Conservation (phyloP, 805 yeast genomes). For the Kodamaea kaohsiungensis region DNA sequence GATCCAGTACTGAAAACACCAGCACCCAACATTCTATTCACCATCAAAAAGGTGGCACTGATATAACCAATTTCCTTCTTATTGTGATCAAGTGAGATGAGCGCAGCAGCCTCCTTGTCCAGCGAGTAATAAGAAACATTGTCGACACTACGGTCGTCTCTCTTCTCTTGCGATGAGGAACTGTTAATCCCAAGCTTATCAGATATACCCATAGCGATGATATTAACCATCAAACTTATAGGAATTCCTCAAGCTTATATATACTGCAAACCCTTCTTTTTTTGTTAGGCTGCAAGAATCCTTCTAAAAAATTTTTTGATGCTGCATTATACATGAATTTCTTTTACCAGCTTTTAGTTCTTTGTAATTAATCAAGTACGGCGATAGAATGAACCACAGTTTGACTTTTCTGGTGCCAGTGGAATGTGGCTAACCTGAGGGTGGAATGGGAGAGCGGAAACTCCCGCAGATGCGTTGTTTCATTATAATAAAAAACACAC, state of each 20-base stretch:
- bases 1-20: slow-evolving; percentile 73
- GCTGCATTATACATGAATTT: not conserved
- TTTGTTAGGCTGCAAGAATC: not conserved
- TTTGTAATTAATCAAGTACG: not conserved
- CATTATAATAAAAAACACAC: no score
- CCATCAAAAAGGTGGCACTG: slow-evolving; percentile 50
- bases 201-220: slow-evolving; percentile 10
- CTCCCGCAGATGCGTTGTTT: not conserved
- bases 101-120: slow-evolving; percentile 22
- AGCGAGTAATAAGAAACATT: slow-evolving; percentile 12
- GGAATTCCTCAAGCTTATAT: not conserved
- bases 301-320: slow-evolving; percentile 3
- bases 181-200: slow-evolving; percentile 11
- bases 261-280: not conserved
- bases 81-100: slow-evolving; percentile 44
- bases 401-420: not conserved
- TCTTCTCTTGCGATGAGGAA: slow-evolving; percentile 5
- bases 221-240: not conserved
- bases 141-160: slow-evolving; percentile 3
- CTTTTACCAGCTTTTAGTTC: slow-evolving; percentile 1
- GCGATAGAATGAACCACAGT: slow-evolving; percentile 11
- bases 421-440: not conserved
- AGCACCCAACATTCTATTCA: slow-evolving; percentile 73
- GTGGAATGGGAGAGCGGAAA: not conserved
- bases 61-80: slow-evolving; percentile 45